Conservation (phyloP, 2,329 filamentous ascomycete species). For the Bipolaris bicolor region DNA sequence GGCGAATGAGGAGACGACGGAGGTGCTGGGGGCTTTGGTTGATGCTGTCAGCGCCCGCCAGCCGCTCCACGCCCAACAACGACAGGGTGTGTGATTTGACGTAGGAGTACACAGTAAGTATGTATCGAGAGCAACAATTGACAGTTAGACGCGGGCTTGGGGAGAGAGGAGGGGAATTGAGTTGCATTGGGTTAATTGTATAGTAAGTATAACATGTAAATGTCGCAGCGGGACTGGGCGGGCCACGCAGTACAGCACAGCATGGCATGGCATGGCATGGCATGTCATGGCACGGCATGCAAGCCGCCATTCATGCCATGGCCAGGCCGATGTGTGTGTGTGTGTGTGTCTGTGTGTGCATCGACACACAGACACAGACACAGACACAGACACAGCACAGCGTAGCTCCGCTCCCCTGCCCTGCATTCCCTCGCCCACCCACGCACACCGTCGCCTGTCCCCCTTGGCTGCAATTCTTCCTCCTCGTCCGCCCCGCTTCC, state of each 20-base stretch:
- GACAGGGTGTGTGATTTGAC: not conserved
- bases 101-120: no score
- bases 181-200: no score
- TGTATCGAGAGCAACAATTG: no score
- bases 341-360: no score
- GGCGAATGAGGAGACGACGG: constrained; percentile 12
- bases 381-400: no score
- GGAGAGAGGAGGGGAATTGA: no score
- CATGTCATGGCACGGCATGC: constrained; percentile 4
- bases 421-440: constrained; percentile 11
- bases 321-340: no score
- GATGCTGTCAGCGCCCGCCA: constrained; percentile 1
- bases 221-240: no score
- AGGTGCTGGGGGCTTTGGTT: not conserved
- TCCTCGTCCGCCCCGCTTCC: not conserved
- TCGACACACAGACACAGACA: no score
- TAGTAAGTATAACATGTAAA: no score
- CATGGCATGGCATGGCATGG: not conserved
- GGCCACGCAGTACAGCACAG: not conserved
- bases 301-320: not conserved
- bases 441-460: constrained; percentile 21
- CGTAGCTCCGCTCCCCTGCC: constrained; percentile 14
- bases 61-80: not conserved
- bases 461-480: constrained; percentile 8
- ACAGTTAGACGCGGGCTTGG: no score